A percentile compares a stretch with the other conserved stretches of the same genome.
phyloP scores from a whole-genome alignment of 208 protist genomes.

The Polymyxa betae region DNA sequence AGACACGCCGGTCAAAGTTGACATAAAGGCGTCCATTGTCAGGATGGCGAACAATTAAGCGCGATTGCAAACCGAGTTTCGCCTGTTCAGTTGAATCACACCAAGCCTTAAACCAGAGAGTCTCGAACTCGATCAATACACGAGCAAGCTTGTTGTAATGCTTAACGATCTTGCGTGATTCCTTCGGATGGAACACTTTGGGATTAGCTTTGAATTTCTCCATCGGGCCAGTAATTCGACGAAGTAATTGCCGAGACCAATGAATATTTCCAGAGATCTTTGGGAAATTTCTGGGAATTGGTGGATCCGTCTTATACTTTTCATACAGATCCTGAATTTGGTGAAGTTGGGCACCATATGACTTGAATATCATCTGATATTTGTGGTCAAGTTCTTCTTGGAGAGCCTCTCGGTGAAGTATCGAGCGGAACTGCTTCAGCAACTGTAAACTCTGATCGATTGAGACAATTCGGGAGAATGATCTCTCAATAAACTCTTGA shows the following conservation, averaged over 20 bases:
- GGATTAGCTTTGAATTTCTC: conserved; percentile 89
- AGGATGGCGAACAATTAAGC: conserved; percentile 86
- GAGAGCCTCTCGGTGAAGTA: conserved; percentile 74
- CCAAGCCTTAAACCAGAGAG: conserved; percentile 91
- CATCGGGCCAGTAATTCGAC: conserved; percentile 93
- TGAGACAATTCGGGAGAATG: conserved; percentile 70
- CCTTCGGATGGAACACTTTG: conserved; percentile 74
- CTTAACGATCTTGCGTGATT: conserved; percentile 73
- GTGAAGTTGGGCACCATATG: conserved; percentile 75
- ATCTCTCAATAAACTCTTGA: conserved; percentile 76
- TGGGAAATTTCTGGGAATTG: conserved; percentile 88
- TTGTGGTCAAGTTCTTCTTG: conserved; percentile 76
- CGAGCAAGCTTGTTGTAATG: conserved; percentile 87
- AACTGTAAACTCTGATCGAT: conserved; percentile 75
- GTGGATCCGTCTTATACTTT: conserved; percentile 87
- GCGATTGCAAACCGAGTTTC: conserved; percentile 89
- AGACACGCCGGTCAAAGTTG: conserved; percentile 94
- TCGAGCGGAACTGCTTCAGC: conserved; percentile 73
- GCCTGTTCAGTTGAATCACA: conserved; percentile 87
- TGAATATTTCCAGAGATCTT: conserved; percentile 90
- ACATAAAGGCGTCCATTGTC: conserved; percentile 89
- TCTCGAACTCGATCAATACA: conserved; percentile 92
- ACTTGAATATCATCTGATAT: conserved; percentile 74
- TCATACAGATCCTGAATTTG: conserved; percentile 88
- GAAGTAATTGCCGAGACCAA: conserved; percentile 91